A percentile compares a stretch with the other conserved stretches of the same genome.
Conservation (phyloP, 257 asterid species). For the Salvia rosmarinus region DNA sequence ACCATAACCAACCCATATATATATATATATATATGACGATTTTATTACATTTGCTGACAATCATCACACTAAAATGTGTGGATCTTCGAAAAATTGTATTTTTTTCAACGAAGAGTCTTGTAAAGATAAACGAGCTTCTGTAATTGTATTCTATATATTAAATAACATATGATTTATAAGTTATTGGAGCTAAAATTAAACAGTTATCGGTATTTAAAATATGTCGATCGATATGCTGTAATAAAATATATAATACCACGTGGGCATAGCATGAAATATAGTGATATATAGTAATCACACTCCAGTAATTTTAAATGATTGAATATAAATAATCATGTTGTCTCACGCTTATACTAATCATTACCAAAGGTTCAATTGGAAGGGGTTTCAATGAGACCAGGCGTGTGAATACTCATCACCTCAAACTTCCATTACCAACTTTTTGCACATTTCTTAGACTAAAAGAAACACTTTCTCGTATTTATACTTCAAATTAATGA, state of each 20-base stretch:
- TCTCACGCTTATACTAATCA: constrained; percentile 35
- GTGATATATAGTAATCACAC: background rate
- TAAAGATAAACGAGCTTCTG: no score
- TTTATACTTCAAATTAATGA: background rate
- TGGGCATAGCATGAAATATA: background rate
- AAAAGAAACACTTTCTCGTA: background rate
- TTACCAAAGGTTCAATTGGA: constrained; percentile 18
- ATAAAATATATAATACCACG: background rate
- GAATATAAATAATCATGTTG: constrained; percentile 16
- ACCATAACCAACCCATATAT: no score
- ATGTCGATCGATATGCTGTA: background rate
- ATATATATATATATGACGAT: no score
- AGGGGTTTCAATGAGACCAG: constrained; percentile 24
- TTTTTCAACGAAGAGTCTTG: no score
- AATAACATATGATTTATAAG: no score
- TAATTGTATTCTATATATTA: no score
- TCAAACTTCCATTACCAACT: background rate
- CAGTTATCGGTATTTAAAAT: background rate
- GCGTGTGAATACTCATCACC: constrained; percentile 32
- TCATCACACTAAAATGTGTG: no score
- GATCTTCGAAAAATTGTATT: no score
- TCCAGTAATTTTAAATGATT: background rate
- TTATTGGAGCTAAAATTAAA: no score
- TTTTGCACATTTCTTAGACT: background rate
- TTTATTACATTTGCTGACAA: no score